Conservation (phyloP, 257 asterid genomes). For the Buddleja alternifolia region DNA sequence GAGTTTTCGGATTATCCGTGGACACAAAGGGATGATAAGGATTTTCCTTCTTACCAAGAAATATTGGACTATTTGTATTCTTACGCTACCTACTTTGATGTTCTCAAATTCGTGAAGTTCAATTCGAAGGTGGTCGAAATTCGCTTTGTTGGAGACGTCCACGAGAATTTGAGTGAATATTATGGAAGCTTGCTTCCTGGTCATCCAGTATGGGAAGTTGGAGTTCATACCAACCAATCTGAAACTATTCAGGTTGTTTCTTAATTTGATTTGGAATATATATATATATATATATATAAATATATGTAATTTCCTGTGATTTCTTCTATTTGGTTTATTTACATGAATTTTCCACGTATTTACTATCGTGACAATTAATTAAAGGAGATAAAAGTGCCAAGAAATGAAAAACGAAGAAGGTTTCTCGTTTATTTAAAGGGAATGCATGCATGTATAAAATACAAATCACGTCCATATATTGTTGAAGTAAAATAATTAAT, state of each 20-base stretch:
- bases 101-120: slow-evolving; percentile 64
- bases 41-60: slow-evolving; percentile 71
- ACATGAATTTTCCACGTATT: too few species aligned
- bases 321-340: background rate
- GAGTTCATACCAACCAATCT: slow-evolving; percentile 53
- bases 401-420: background rate
- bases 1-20: slow-evolving; percentile 94
- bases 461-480: background rate
- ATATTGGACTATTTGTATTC: slow-evolving; percentile 71
- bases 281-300: too few species aligned
- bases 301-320: too few species aligned
- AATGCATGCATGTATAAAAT: slow-evolving; percentile 43
- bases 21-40: slow-evolving; percentile 68
- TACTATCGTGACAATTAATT: too few species aligned
- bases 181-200: slow-evolving; percentile 60
- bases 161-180: slow-evolving; percentile 34
- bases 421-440: slow-evolving; percentile 8
- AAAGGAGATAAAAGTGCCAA: too few species aligned
- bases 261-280: too few species aligned
- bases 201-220: slow-evolving; percentile 82
- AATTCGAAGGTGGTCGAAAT: slow-evolving; percentile 82
- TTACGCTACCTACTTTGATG: slow-evolving; percentile 66
- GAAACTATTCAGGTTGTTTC: slow-evolving; percentile 59
- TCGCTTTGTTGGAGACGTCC: slow-evolving; percentile 59
- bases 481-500: too few species aligned